Base-by-base conservation (phyloP, 371 early-diverging fungal species). In the Blastocladiella emersonii region DNA sequence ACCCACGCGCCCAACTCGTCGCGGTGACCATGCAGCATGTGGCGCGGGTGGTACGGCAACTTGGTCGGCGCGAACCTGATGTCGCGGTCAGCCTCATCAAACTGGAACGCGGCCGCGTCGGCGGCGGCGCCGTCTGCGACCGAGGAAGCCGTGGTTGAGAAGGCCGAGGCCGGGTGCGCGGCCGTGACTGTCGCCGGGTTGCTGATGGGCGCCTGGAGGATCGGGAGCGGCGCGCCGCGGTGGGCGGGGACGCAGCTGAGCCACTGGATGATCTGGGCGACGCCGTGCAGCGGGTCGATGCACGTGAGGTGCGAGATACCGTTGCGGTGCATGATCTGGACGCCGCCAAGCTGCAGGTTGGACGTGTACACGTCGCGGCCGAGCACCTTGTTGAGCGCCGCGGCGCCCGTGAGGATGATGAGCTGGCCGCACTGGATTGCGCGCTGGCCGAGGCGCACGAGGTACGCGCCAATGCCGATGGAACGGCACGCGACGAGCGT, bases 391-490 rank as follows among this genome's bases (percentile, higher is more conserved):
- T 99, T 99, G 65, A 99, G 79, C 21, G 98, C 98, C 30, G 88
- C 88, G 25, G 94, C 95, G 66, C 99, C 99, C 0, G 99, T 99
- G 72, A 99, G 81, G 68, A 99, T 92, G 68, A 99, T 95, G 44
- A 96, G 96, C 64, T 95, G 91, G 61, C 93, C 93, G 73, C 94
- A 95, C 76, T 98, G 98, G 61, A 99, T 84, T 43, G 93, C 85
- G 66, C 99, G 89, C 73, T 97, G 95, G 63, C 98, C 98, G 68
- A 98, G 86, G 67, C 97, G 93, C 61, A 95, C 97, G 64, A 99
- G 83, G 78, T 98, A 99, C 30, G 98, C 98, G 72, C 98, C 99
- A 68, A 99, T 99, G 75, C 85, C 96, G 44, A 99, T 98, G 48
- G 95, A 93, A 61, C 98, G 87, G 72, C 98, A 95, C 5, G 98